A percentile compares a stretch with the other conserved stretches of the same genome.
phyloP scores from a whole-genome alignment of 495 filamentous ascomycete species.

The Annulohypoxylon bovei region DNA sequence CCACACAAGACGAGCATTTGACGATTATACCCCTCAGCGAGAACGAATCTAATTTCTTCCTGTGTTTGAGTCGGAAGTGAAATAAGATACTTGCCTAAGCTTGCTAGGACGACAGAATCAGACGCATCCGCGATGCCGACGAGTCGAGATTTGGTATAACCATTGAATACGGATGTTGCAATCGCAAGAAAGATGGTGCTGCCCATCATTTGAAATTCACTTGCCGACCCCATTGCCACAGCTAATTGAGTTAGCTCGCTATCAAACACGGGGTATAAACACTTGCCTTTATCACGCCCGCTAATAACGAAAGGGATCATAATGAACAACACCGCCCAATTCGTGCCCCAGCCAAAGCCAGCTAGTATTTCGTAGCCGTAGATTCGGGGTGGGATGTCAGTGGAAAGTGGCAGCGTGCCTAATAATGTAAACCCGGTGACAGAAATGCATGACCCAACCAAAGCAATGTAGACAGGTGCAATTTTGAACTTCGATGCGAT shows the following conservation, averaged over 20 bases:
- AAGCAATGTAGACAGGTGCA: conserved; percentile 11
- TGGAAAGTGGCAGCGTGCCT: background rate
- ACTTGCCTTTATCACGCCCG: conserved; percentile 18
- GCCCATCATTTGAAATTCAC: background rate
- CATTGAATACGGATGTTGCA: background rate
- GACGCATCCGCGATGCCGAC: background rate
- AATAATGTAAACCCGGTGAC: conserved; percentile 30
- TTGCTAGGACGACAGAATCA: background rate
- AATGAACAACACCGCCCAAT: conserved; percentile 25
- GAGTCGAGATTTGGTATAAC: background rate
- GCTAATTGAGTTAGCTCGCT: too few species aligned
- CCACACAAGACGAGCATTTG: conserved; percentile 33
- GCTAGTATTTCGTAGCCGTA: conserved; percentile 49
- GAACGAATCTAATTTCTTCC: background rate
- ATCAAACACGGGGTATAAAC: background rate
- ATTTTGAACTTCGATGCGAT: conserved; percentile 39
- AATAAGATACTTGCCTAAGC: background rate
- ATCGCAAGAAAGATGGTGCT: background rate
- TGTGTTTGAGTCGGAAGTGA: conserved; percentile 10
- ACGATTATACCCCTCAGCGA: conserved; percentile 31
- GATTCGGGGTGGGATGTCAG: conserved; percentile 30
- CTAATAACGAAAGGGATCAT: conserved; percentile 14
- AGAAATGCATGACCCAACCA: conserved; percentile 10
- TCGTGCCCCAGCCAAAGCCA: conserved; percentile 47
- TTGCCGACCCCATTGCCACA: background rate